Evolutionary conservation across 305 asterid genomes (phyloP), one percentile per base, ranked within the genome.

Genomic region (Nicotiana rustica): DNA sequence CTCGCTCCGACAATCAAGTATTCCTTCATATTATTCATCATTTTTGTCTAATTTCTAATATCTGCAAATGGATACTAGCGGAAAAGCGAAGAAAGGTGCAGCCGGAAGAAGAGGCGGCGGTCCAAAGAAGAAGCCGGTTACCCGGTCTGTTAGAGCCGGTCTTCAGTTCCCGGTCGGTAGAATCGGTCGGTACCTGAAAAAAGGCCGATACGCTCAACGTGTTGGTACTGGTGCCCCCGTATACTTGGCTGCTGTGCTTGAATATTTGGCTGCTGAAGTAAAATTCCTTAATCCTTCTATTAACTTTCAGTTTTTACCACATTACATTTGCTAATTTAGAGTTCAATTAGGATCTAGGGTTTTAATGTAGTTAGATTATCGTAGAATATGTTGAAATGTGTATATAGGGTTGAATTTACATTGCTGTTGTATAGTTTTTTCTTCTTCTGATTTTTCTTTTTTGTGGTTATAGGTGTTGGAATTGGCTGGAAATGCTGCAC

Each of bases 401-500:
- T 0, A 3, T 13, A 25, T 25, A 1, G 4, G 68, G n/a, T 65
- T 18, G 35, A 33, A 67, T 67, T 7, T 8, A 0, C 35, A n/a
- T 67, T 67, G 71, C 49, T 52, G 59, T 13, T 12, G n/a, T 52
- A 52, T 52, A 52, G 75, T 0, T 17, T 35, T 10, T 29, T 60
- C 4, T 31, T 12, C 61, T 2, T 61, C 10, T 61, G 0, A 10
- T 41, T 5, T 25, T 25, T 25, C 25, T 25, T 25, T 25, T 49
- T 55, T 33, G 17, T 10, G 4, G 13, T 29, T 57, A 47, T n/a
- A 93, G 97, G 97, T 93, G 29, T 71, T 92, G 84, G 96, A 93
- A 66, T 86, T 93, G 89, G 97, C 97, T 35, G 96, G 97, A 70
- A 93, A 93, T 81, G 97, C 97, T 2, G 97, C 97, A 0, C 77